Conservation (phyloP, 1,139 yeast genomes). For the Kluyveromyces sp. region DNA sequence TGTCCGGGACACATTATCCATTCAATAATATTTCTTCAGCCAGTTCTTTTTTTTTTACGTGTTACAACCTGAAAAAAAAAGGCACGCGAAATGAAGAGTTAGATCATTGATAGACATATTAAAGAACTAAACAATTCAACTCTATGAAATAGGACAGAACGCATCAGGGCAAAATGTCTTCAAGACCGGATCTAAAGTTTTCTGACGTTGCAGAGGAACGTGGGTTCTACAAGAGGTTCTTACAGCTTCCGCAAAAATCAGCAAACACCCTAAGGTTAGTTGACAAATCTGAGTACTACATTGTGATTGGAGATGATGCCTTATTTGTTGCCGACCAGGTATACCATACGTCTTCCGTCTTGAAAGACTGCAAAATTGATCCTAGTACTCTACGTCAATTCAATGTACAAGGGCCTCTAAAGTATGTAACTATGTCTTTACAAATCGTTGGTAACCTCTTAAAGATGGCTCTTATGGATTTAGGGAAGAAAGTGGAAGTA, state of each 20-base stretch:
- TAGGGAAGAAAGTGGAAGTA: slow-evolving; percentile 71
- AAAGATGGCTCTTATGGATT: slow-evolving; percentile 57
- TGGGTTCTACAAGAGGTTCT: slow-evolving; percentile 53
- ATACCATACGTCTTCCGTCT: slow-evolving; percentile 73
- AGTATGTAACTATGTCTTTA: slow-evolving; percentile 70
- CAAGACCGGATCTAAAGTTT: slow-evolving; percentile 69
- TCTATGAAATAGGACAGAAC: background rate
- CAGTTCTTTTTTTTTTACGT: no score
- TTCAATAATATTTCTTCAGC: no score
- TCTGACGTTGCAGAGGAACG: slow-evolving; percentile 41
- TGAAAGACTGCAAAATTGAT: slow-evolving; percentile 44
- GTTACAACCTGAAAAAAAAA: no score
- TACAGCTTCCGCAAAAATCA: slow-evolving; percentile 44
- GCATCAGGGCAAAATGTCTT: slow-evolving; percentile 36
- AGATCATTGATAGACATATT: no score
- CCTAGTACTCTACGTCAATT: slow-evolving; percentile 26
- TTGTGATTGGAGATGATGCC: slow-evolving; percentile 71
- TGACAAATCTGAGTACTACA: slow-evolving; percentile 72
- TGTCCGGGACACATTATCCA: no score
- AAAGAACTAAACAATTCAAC: no score
- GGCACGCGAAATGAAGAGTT: no score
- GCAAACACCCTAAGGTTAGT: slow-evolving; percentile 53
- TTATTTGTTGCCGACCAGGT: slow-evolving; percentile 71
- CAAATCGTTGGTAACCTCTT: slow-evolving; percentile 64
- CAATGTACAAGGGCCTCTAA: slow-evolving; percentile 36